These are phyloP conservation scores for Neurospora discreta DNA, from an alignment of 495 filamentous ascomycete species.

Conservation along the genomic window DNA sequence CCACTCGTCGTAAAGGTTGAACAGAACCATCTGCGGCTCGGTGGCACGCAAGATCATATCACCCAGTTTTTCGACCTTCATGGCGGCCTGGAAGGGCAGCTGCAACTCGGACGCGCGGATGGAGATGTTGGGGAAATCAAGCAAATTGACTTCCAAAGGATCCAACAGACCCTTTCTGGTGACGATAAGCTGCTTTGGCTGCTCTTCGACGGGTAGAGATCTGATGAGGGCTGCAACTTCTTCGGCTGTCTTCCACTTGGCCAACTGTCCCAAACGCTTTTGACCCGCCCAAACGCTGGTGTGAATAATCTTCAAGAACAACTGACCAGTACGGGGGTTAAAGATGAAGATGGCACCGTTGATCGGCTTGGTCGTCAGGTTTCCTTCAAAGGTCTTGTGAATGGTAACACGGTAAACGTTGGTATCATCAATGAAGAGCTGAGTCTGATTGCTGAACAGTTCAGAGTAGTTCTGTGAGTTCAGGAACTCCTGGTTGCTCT, in stretches of 20 bases:
- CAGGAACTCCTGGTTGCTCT: constrained; percentile 98
- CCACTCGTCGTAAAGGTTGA: constrained; percentile 99
- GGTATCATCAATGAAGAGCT: constrained; percentile 98
- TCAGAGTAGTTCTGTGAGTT: constrained; percentile 99
- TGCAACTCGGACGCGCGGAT: constrained; percentile 97
- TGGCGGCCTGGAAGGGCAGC: constrained; percentile 96
- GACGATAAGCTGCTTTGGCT: constrained; percentile 98
- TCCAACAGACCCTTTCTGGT: constrained; percentile 95
- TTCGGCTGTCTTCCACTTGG: constrained; percentile 99
- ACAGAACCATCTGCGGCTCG: constrained; percentile 98
- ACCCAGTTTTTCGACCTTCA: constrained; percentile 99
- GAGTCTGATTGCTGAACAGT: constrained; percentile 97
- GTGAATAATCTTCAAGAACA: constrained; percentile 99
- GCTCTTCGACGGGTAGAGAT: constrained; percentile 94
- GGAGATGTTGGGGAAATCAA: constrained; percentile 99
- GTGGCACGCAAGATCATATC: constrained; percentile 98
- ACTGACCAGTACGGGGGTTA: constrained; percentile 92
- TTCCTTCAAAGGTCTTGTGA: constrained; percentile 99
- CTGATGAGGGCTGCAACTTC: constrained; percentile 97
- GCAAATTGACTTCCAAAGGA: constrained; percentile 91
- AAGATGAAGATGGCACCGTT: constrained; percentile 99
- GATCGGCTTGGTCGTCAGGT: constrained; percentile 98
- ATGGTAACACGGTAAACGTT: constrained; percentile 99
- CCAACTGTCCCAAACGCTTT: constrained; percentile 95
- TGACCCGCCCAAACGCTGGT: constrained; percentile 99